A percentile compares a stretch with the other conserved stretches of the same genome.
phyloP scores from a whole-genome alignment of 139 green algal genomes.

The Chlorella sp. region DNA sequence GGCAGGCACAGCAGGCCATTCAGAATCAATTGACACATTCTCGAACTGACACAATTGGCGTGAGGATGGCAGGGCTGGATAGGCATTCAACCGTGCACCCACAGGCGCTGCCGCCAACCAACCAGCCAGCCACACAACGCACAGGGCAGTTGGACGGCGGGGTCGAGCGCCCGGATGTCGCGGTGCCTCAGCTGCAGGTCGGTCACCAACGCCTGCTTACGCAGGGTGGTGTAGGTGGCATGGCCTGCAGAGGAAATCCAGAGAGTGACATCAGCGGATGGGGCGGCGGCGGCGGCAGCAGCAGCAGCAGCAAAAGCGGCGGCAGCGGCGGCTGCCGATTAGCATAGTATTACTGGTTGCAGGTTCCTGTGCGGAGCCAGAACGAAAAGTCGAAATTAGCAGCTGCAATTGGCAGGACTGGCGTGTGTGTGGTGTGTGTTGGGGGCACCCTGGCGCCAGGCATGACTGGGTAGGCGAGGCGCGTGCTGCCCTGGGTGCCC shows the following conservation, averaged over 20 bases:
- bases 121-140: neutral
- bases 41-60: too few relatives aligned
- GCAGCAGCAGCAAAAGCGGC: too few relatives aligned
- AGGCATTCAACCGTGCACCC: neutral
- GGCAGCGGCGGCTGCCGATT: too few relatives aligned
- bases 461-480: neutral
- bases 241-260: constrained; percentile 13
- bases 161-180: constrained; percentile 37
- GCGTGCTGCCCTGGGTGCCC: neutral
- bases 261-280: too few relatives aligned
- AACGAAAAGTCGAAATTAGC: too few relatives aligned
- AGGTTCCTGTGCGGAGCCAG: too few relatives aligned
- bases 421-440: too few relatives aligned
- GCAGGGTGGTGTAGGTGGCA: constrained; percentile 33
- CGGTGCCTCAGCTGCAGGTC: constrained; percentile 41
- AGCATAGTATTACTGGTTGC: too few relatives aligned
- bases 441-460: too few relatives aligned
- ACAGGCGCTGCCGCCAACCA: neutral
- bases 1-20: neutral
- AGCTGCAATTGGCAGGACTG: too few relatives aligned
- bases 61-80: too few relatives aligned
- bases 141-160: constrained; percentile 40
- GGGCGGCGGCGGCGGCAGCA: neutral
- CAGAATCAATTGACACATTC: neutral
- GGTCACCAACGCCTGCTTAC: constrained; percentile 39